These are phyloP conservation scores for Acmispon strigosus DNA, from an alignment of 306 rosid species.

Conservation along the genomic window DNA sequence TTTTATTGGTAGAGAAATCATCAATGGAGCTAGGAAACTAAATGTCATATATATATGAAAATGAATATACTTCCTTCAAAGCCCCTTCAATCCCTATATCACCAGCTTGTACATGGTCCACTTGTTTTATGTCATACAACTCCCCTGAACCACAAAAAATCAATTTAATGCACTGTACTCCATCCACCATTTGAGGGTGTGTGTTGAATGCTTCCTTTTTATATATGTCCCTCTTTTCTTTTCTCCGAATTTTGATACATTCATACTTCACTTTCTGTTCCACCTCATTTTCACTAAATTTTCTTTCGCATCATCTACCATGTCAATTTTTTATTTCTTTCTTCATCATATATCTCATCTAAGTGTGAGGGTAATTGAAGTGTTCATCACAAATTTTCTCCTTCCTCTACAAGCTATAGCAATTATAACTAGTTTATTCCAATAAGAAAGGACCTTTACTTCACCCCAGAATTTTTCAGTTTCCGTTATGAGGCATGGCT, in stretches of 20 bases:
- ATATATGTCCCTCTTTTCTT: background rate
- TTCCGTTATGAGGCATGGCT: background rate
- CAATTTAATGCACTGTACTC: background rate
- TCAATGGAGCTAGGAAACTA: slow-evolving; percentile 2
- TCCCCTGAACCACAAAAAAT: background rate
- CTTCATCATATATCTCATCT: too few species aligned
- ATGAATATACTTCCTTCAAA: too few species aligned
- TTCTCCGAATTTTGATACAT: too few species aligned
- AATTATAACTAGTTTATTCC: background rate
- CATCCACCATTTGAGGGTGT: background rate
- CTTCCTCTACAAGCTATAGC: background rate
- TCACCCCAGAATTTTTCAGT: background rate
- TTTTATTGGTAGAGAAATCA: slow-evolving; percentile 17
- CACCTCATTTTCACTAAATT: too few species aligned
- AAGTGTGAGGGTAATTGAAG: too few species aligned
- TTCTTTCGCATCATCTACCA: too few species aligned
- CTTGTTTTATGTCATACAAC: slow-evolving; percentile 16
- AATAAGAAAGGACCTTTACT: background rate
- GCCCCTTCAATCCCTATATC: too few species aligned
- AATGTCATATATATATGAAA: background rate
- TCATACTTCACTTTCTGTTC: too few species aligned
- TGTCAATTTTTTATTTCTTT: too few species aligned
- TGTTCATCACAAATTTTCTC: too few species aligned
- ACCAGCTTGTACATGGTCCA: slow-evolving; percentile 14
- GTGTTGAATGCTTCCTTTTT: slow-evolving; percentile 1